A percentile compares a stretch with the other conserved stretches of the same genome.
Evolutionary conservation across 805 yeast species (phyloP).

Genomic region (Nakazawaea ambrosiae): DNA sequence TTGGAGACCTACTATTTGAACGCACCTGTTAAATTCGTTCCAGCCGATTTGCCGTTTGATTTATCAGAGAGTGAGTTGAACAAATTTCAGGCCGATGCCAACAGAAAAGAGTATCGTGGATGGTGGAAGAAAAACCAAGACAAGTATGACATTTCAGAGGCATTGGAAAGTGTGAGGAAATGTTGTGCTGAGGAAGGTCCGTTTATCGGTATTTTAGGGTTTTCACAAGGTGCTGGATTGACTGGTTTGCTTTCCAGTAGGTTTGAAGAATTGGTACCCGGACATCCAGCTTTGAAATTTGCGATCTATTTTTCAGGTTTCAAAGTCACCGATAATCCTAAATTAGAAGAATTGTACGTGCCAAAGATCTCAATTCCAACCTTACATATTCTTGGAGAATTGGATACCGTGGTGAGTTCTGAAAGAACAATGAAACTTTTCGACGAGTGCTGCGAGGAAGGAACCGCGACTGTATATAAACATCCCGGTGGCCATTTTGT

Average conservation of each 20-base stretch:
- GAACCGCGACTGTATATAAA: slow-evolving; percentile 38
- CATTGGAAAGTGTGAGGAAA: slow-evolving; percentile 44
- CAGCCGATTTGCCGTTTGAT: slow-evolving; percentile 70
- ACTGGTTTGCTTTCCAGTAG: slow-evolving; percentile 63
- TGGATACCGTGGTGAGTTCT: slow-evolving; percentile 79
- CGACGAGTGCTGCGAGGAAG: slow-evolving; percentile 40
- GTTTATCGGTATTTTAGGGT: slow-evolving; percentile 83
- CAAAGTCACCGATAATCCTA: slow-evolving; percentile 19
- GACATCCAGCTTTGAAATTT: slow-evolving; percentile 51
- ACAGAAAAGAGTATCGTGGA: slow-evolving; percentile 34
- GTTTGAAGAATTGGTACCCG: slow-evolving; percentile 46
- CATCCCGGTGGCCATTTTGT: slow-evolving; percentile 98
- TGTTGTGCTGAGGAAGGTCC: slow-evolving; percentile 62
- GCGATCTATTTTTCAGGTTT: slow-evolving; percentile 71
- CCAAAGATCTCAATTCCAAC: slow-evolving; percentile 28
- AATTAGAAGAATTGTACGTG: slow-evolving; percentile 22
- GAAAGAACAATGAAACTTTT: slow-evolving; percentile 60
- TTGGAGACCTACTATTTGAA: slow-evolving; percentile 71
- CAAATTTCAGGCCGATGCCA: slow-evolving; percentile 34
- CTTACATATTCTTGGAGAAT: slow-evolving; percentile 79
- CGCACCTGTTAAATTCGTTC: slow-evolving; percentile 63
- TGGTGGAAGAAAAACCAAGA: slow-evolving; percentile 65
- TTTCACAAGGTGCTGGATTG: slow-evolving; percentile 92
- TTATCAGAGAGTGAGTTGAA: slow-evolving; percentile 43
- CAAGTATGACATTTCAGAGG: slow-evolving; percentile 25